phyloP scores from a whole-genome alignment of 2,329 filamentous ascomycete genomes.

The Exophiala alcalophila region DNA sequence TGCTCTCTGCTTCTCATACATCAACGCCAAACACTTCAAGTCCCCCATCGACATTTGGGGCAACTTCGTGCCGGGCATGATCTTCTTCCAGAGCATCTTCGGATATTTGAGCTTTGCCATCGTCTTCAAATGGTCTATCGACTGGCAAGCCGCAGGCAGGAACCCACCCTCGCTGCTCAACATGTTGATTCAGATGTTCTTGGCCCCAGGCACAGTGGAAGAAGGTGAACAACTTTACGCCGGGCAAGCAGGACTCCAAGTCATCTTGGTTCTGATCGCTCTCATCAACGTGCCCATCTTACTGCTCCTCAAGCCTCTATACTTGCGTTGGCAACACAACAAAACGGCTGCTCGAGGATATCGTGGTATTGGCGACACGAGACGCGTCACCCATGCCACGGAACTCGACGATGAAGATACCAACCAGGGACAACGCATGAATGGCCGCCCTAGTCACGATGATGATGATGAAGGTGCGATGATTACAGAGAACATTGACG shows the following conservation, averaged over 20 bases:
- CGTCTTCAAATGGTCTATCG: slow-evolving; percentile 92
- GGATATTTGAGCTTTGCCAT: slow-evolving; percentile 93
- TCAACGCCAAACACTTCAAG: slow-evolving; percentile 95
- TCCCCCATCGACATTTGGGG: slow-evolving; percentile 93
- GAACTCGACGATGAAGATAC: slow-evolving; percentile 74
- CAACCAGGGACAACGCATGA: slow-evolving; percentile 39
- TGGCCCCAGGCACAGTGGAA: slow-evolving; percentile 70
- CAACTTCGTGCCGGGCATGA: slow-evolving; percentile 97
- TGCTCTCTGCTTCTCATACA: slow-evolving; percentile 84
- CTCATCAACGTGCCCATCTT: slow-evolving; percentile 84
- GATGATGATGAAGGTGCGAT: slow-evolving; percentile 82
- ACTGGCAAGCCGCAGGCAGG: slow-evolving; percentile 69
- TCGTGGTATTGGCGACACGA: slow-evolving; percentile 80
- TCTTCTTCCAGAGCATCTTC: slow-evolving; percentile 99
- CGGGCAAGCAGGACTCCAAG: slow-evolving; percentile 73
- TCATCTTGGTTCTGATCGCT: slow-evolving; percentile 75
- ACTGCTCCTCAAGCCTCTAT: slow-evolving; percentile 93
- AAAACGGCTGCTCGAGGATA: slow-evolving; percentile 82
- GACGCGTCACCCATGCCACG: slow-evolving; percentile 78
- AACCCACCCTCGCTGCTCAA: slow-evolving; percentile 86
- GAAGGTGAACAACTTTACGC: slow-evolving; percentile 71
- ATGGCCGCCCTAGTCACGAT: slow-evolving; percentile 64
- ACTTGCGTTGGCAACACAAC: slow-evolving; percentile 92
- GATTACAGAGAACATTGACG: slow-evolving; percentile 76
- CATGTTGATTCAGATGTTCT: slow-evolving; percentile 99